These are phyloP conservation scores for Trichoderma koningii DNA, from an alignment of 2,329 filamentous ascomycete genomes.

Conservation along the genomic window DNA sequence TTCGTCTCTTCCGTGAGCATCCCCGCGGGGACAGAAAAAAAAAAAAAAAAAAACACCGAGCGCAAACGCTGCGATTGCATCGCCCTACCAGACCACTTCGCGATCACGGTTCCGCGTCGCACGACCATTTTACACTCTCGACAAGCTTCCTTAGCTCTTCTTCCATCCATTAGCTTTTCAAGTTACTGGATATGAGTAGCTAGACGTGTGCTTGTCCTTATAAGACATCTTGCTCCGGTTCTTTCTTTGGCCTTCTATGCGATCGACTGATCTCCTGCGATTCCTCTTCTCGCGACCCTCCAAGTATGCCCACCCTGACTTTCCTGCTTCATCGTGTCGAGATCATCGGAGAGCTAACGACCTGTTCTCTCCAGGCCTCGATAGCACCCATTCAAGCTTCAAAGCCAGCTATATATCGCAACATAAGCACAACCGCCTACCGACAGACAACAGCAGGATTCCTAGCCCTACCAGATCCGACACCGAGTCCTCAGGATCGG, in stretches of 20 bases:
- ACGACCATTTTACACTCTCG: constrained; percentile 7
- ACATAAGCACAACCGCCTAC: constrained; percentile 7
- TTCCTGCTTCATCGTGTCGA: neutral
- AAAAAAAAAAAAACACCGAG: constrained; percentile 4
- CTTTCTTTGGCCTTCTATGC: constrained; percentile 69
- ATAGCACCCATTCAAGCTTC: constrained; percentile 54
- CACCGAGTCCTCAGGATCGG: constrained; percentile 82
- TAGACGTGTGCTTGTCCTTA: constrained; percentile 34
- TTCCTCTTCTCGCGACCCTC: constrained; percentile 87
- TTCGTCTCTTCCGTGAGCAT: neutral
- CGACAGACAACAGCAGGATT: constrained; percentile 31
- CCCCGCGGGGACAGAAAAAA: constrained; percentile 15
- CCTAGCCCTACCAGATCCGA: constrained; percentile 62
- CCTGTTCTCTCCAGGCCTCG: constrained; percentile 50
- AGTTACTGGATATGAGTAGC: constrained; percentile 26
- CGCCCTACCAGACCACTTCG: neutral
- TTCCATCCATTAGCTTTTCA: neutral
- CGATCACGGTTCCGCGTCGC: too few relatives aligned
- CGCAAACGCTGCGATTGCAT: neutral
- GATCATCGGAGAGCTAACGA: neutral
- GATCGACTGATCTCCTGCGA: constrained; percentile 84
- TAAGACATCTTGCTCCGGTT: constrained; percentile 33
- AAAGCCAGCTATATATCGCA: constrained; percentile 22
- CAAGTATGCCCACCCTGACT: constrained; percentile 64
- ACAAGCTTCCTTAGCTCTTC: constrained; percentile 20